These are phyloP conservation scores for Nicotiana rustica DNA, from an alignment of 305 asterid species.

Conservation along the genomic window DNA sequence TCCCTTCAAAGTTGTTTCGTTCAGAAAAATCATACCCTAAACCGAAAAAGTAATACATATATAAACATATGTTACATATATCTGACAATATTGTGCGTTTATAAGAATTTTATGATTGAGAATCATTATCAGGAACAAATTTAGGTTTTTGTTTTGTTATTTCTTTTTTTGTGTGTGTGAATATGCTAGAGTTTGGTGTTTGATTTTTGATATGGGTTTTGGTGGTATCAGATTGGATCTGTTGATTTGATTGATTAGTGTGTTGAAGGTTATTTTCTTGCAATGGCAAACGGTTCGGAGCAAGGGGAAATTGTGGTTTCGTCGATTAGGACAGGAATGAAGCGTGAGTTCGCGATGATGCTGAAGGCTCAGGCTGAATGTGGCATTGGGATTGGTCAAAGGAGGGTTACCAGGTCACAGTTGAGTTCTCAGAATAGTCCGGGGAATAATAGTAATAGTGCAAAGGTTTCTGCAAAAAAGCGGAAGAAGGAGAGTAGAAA, in stretches of 20 bases:
- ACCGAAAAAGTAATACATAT: neutral
- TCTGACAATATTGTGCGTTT: neutral
- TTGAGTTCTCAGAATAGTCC: constrained; percentile 40
- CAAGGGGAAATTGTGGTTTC: constrained; percentile 60
- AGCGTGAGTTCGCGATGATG: constrained; percentile 83
- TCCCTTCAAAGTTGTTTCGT: neutral
- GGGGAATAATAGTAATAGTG: constrained; percentile 38
- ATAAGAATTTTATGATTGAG: neutral
- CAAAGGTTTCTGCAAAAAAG: constrained; percentile 46
- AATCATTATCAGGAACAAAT: neutral
- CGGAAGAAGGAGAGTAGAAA: constrained; percentile 38
- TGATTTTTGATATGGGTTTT: neutral
- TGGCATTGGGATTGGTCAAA: constrained; percentile 51
- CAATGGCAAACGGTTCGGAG: constrained; percentile 60
- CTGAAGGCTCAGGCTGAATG: constrained; percentile 75
- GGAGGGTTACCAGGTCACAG: constrained; percentile 81
- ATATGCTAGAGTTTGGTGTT: neutral
- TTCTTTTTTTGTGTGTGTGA: too few species aligned
- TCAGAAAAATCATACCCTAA: constrained; percentile 3
- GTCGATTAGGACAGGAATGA: constrained; percentile 75
- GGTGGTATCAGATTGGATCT: neutral
- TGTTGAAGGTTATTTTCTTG: neutral
- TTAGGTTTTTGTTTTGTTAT: neutral
- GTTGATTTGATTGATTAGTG: neutral
- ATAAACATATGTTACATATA: too few species aligned